Evolutionary conservation across 768 basidiomycete species (phyloP).

Genomic region (Holtermanniella nyarrowii): DNA sequence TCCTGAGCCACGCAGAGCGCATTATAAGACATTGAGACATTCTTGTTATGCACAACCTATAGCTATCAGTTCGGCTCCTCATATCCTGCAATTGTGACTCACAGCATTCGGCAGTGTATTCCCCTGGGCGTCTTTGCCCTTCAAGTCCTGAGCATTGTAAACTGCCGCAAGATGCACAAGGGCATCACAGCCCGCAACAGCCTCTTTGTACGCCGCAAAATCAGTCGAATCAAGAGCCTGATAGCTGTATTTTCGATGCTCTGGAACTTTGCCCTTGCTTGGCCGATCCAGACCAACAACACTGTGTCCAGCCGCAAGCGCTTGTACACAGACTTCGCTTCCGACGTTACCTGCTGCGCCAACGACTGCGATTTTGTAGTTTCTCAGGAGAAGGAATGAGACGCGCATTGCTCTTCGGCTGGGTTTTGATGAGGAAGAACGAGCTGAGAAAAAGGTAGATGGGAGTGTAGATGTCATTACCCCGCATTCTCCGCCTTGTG

Average conservation of each 20-base stretch:
- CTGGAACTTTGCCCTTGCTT: neutral
- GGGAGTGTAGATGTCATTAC: too few relatives aligned
- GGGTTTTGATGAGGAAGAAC: too few relatives aligned
- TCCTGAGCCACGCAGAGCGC: slow-evolving; percentile 25
- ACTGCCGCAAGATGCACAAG: slow-evolving; percentile 30
- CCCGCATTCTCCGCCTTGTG: too few relatives aligned
- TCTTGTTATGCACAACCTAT: slow-evolving; percentile 24
- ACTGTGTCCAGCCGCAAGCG: slow-evolving; percentile 19
- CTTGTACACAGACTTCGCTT: slow-evolving; percentile 5
- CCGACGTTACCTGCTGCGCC: slow-evolving; percentile 23
- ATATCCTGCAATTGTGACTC: neutral
- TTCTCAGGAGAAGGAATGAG: too few relatives aligned
- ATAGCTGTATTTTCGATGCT: slow-evolving; percentile 6
- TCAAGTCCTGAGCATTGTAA: slow-evolving; percentile 8
- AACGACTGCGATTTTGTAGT: slow-evolving; percentile 26
- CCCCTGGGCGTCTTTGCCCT: neutral
- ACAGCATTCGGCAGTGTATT: slow-evolving; percentile 4
- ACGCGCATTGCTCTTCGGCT: too few relatives aligned
- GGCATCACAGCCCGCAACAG: slow-evolving; percentile 18
- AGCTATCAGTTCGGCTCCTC: neutral
- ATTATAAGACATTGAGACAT: slow-evolving; percentile 29
- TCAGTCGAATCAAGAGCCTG: slow-evolving; percentile 12
- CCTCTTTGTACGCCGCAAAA: slow-evolving; percentile 11
- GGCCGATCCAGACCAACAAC: slow-evolving; percentile 23
- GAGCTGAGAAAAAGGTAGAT: too few relatives aligned